Percentiles rank a stretch among this genome's conserved stretches.
These are phyloP conservation scores for Colletotrichum sp. DNA, from an alignment of 2,329 filamentous ascomycete species.

Conservation along the genomic window DNA sequence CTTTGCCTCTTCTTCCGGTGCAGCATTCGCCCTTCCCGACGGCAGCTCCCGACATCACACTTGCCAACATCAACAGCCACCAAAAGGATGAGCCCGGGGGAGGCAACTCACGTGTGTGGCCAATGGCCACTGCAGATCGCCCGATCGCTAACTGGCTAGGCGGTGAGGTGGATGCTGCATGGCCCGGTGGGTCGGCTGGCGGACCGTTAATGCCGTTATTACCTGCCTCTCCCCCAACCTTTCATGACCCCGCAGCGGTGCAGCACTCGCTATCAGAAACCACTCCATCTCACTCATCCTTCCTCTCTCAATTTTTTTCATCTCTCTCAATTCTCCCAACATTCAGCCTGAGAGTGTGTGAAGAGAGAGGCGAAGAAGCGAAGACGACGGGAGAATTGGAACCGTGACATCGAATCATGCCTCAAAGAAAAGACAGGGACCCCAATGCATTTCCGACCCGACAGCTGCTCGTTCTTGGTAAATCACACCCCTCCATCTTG, in stretches of 20 bases:
- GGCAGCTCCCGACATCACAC: background rate
- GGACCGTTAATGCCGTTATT: conserved; percentile 7
- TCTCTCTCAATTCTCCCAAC: background rate
- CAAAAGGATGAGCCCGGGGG: background rate
- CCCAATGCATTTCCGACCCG: conserved; percentile 16
- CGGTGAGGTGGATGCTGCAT: background rate
- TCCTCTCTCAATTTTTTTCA: background rate
- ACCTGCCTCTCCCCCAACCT: conserved; percentile 4
- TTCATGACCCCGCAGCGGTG: background rate
- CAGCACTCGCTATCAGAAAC: background rate
- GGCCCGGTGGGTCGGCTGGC: background rate
- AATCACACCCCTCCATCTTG: background rate
- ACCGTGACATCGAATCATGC: background rate
- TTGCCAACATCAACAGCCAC: background rate
- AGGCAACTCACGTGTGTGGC: background rate
- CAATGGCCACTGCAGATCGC: background rate
- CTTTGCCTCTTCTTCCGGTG: background rate
- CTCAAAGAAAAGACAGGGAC: conserved; percentile 8
- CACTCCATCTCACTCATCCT: background rate
- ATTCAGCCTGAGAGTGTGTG: background rate
- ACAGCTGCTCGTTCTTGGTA: conserved; percentile 17
- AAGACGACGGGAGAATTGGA: background rate
- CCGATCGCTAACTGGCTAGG: background rate
- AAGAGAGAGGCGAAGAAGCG: background rate
- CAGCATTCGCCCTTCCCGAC: background rate